These are phyloP conservation scores for Piper betle DNA, from an alignment of 164 flowering plant genomes.

Conservation along the genomic window DNA sequence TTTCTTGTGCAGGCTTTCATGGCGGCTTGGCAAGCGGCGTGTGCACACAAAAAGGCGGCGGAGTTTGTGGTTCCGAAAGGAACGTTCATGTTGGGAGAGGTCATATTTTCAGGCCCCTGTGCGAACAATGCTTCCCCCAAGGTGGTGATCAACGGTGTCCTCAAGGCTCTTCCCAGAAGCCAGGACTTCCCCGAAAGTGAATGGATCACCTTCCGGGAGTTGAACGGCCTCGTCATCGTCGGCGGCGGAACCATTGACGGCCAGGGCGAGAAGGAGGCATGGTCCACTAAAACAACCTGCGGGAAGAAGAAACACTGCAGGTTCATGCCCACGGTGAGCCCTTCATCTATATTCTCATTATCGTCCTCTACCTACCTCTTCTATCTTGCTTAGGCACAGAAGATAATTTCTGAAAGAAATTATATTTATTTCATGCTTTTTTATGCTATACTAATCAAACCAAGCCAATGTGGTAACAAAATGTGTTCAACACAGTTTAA, in stretches of 20 bases:
- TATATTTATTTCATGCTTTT: no score
- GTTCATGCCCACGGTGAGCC: constrained; percentile 4
- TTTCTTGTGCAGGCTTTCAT: constrained; percentile 5
- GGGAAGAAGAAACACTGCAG: not conserved
- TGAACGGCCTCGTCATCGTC: not conserved
- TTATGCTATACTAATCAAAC: no score
- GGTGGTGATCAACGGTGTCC: constrained; percentile 1
- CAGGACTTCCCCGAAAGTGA: not conserved
- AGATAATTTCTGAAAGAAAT: no score
- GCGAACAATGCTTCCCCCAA: not conserved
- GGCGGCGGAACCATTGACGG: constrained; percentile 8
- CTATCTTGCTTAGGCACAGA: no score
- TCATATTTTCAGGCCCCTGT: constrained; percentile 4
- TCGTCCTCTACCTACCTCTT: no score
- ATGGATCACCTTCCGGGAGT: constrained; percentile 3
- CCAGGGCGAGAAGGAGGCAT: constrained; percentile 1
- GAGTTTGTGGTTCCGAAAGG: not conserved
- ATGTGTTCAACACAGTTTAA: no score
- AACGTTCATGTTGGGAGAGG: constrained; percentile 1
- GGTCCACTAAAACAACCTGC: constrained; percentile 1
- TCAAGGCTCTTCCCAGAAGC: constrained; percentile 2
- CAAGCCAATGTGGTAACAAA: no score
- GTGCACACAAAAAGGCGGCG: not conserved
- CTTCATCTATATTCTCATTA: not conserved
- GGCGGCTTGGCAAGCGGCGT: constrained; percentile 5